Percentiles rank a stretch among this genome's conserved stretches.
Conservation (phyloP, 1,139 yeast genomes). For the Meyerozyma athensensis region DNA sequence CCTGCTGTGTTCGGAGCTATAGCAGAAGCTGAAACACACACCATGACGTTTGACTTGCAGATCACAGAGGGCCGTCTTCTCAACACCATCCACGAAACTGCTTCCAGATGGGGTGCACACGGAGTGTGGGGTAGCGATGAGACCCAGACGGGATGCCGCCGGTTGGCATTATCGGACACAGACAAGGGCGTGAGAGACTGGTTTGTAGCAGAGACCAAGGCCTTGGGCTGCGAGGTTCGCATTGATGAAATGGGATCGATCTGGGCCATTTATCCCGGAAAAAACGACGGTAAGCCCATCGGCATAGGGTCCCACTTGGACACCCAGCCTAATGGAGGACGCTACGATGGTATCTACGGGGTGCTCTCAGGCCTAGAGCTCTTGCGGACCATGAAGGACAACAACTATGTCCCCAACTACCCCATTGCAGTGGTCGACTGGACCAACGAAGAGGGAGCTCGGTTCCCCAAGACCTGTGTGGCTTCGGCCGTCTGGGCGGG, state of each 20-base stretch:
- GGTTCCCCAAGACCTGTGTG: constrained; percentile 65
- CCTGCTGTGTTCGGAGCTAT: too few species aligned
- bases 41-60: neutral
- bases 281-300: constrained; percentile 47
- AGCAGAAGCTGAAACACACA: too few species aligned
- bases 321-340: constrained; percentile 77
- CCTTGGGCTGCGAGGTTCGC: constrained; percentile 52
- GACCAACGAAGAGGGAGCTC: constrained; percentile 79
- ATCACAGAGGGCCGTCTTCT: constrained; percentile 35
- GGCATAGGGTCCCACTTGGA: constrained; percentile 73
- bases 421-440: constrained; percentile 65
- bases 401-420: constrained; percentile 51
- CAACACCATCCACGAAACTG: constrained; percentile 58
- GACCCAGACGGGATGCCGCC: constrained; percentile 57
- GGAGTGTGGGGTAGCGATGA: constrained; percentile 55
- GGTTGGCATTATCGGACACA: constrained; percentile 56
- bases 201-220: constrained; percentile 50
- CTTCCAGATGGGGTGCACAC: constrained; percentile 55
- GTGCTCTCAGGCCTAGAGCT: constrained; percentile 66
- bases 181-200: constrained; percentile 68
- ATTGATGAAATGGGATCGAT: constrained; percentile 65
- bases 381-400: constrained; percentile 58
- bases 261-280: constrained; percentile 61
- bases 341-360: constrained; percentile 70
- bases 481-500: constrained; percentile 68